Conservation (phyloP, 805 yeast genomes). For the Teunomyces funiuensis region DNA sequence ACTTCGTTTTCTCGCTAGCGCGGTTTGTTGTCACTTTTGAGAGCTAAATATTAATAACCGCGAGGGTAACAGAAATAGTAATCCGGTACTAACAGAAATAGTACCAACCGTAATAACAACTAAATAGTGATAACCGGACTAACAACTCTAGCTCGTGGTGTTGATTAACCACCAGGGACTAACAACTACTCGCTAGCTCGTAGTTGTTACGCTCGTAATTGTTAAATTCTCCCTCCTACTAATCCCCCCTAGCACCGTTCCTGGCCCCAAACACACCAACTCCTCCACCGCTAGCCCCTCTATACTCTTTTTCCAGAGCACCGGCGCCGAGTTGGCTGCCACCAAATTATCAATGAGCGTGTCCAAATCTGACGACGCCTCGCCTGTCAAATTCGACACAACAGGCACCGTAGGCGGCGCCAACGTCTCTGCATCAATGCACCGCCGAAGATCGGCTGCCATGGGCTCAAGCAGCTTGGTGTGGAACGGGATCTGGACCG, state of each 20-base stretch:
- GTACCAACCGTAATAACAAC: too few relatives aligned
- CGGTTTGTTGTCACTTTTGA: too few relatives aligned
- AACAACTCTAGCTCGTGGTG: too few relatives aligned
- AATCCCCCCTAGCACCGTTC: constrained; percentile 28
- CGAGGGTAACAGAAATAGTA: too few relatives aligned
- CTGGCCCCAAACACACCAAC: constrained; percentile 41
- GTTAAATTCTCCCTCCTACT: not conserved
- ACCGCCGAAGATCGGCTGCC: constrained; percentile 27
- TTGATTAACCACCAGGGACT: too few relatives aligned
- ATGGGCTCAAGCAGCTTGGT: constrained; percentile 39
- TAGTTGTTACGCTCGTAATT: not conserved
- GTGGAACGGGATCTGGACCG: constrained; percentile 55
- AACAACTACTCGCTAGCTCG: too few relatives aligned
- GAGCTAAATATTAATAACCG: too few relatives aligned
- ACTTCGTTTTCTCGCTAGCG: too few relatives aligned
- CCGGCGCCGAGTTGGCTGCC: constrained; percentile 44
- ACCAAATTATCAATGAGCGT: constrained; percentile 33
- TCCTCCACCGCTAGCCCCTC: constrained; percentile 17
- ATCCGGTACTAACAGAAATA: too few relatives aligned
- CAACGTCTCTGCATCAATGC: constrained; percentile 12
- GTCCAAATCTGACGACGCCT: constrained; percentile 18
- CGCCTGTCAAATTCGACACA: constrained; percentile 38
- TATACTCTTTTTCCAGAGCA: constrained; percentile 41
- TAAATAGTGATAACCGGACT: too few relatives aligned
- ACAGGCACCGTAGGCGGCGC: constrained; percentile 29